These are phyloP conservation scores for Arctium lappa DNA, from an alignment of 129 eudicot species.

Conservation along the genomic window DNA sequence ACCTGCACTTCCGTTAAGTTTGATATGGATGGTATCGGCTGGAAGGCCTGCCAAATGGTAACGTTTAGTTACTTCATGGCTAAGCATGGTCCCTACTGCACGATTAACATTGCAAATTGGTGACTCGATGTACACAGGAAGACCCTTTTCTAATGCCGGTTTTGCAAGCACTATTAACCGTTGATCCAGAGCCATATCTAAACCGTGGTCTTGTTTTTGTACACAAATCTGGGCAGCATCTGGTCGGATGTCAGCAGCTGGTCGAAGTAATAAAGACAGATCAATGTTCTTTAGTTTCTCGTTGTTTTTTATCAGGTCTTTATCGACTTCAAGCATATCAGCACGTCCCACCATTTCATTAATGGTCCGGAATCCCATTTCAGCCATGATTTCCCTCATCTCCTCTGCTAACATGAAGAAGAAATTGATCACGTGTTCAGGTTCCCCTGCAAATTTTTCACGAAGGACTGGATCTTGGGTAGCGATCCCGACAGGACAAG, in stretches of 20 bases:
- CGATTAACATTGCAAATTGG: slow-evolving; percentile 86
- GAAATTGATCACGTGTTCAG: slow-evolving; percentile 93
- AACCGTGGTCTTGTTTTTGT: slow-evolving; percentile 92
- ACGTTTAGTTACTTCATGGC: slow-evolving; percentile 93
- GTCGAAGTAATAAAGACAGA: slow-evolving; percentile 82
- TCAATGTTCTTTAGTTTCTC: slow-evolving; percentile 82
- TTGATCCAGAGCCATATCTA: slow-evolving; percentile 94
- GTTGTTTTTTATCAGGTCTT: slow-evolving; percentile 53
- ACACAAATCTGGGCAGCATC: slow-evolving; percentile 88
- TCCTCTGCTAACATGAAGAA: slow-evolving; percentile 99
- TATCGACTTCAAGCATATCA: slow-evolving; percentile 92
- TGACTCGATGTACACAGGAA: slow-evolving; percentile 88
- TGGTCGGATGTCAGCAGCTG: slow-evolving; percentile 88
- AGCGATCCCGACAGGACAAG: slow-evolving; percentile 97
- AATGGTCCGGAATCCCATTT: slow-evolving; percentile 67
- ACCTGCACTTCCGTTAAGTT: slow-evolving; percentile 92
- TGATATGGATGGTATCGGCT: slow-evolving; percentile 81
- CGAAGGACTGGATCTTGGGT: slow-evolving; percentile 97
- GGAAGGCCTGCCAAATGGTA: slow-evolving; percentile 76
- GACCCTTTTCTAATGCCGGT: slow-evolving; percentile 72
- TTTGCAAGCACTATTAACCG: slow-evolving; percentile 57
- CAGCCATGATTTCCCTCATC: slow-evolving; percentile 88
- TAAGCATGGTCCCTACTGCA: slow-evolving; percentile 97
- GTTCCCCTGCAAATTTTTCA: slow-evolving; percentile 94
- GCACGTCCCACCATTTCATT: slow-evolving; percentile 98